Evolutionary conservation across 108 stramenopile genomes (phyloP), one percentile per base, ranked within the genome.

Genomic region (Cylindrotheca closterium): DNA sequence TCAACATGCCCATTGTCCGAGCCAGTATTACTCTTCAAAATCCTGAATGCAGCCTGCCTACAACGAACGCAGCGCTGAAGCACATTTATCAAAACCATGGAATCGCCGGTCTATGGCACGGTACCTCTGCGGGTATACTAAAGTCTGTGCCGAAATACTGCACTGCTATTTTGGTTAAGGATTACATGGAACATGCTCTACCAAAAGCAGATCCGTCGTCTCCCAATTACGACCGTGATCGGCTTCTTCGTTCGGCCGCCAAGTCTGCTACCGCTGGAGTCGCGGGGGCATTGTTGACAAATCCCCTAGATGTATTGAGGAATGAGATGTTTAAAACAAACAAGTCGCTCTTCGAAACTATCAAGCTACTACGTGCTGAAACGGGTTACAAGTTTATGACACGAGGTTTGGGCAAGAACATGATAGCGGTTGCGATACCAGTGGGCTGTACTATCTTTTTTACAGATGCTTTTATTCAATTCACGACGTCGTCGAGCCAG

Each of bases 311-410:
- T 77, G 95, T 98, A n/a, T 82, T 98, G 46, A 79, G 97, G 2
- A 98, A 98, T 60, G 97, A 98, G 77, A 95, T 95, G 94, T 98
- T 98, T 83, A 98, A 98, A 71, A 89, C 89, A 24, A 90, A 96
- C 65, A 68, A 83, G 46, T 46, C 85, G 10, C 57, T 96, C 1
- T 17, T 72, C 1, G 73, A 82, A 33, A 76, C 87, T 3, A 57
- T 86, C 18, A 70, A 71, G 12, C 45, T 31, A 5, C 58, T 93
- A 17, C 68, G 75, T 19, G 52, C 59, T 23, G 88, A 89, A 61
- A 45, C 81, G 37, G 87, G 84, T 18, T 82, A 68, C 63, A 71
- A 64, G 21, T 89, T 88, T 55, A 51, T 87, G 42, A 55, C 79
- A 0, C 58, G 94, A 31, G 96, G 96, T 3, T 80, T 96, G 68